phyloP scores from a whole-genome alignment of 345 rosid species.

The Syzygium aqueum region DNA sequence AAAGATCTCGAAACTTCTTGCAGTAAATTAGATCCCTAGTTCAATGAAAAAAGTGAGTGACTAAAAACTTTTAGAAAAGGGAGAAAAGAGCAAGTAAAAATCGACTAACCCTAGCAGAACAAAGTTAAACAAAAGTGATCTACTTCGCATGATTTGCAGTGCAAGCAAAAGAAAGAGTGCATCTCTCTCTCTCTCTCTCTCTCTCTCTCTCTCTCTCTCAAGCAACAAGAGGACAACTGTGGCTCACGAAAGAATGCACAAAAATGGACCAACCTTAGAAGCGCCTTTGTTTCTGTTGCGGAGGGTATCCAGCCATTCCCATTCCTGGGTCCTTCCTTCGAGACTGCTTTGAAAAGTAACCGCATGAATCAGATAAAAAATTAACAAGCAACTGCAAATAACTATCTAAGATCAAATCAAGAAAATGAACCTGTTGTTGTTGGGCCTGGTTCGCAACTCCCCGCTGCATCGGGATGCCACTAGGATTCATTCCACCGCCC shows the following conservation, averaged over 20 bases:
- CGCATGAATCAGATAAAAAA: not conserved
- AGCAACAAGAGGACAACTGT: not conserved
- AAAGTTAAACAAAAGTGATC: not conserved
- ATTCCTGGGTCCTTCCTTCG: slow-evolving; percentile 83
- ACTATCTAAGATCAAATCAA: not conserved
- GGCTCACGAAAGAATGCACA: not conserved
- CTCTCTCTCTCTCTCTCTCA: not conserved
- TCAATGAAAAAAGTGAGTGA: not conserved
- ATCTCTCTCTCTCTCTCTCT: rapidly evolving
- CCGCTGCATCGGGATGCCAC: slow-evolving; percentile 63
- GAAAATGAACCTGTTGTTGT: slow-evolving; percentile 32
- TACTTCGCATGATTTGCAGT: not conserved
- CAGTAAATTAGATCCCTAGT: not conserved
- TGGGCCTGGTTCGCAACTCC: slow-evolving; percentile 60
- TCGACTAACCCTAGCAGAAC: not conserved
- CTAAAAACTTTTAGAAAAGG: not conserved
- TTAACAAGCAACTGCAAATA: not conserved
- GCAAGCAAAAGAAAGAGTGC: not conserved
- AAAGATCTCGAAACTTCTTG: not conserved
- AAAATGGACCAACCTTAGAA: slow-evolving; percentile 18
- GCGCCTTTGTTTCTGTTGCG: slow-evolving; percentile 84
- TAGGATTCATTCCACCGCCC: slow-evolving; percentile 72
- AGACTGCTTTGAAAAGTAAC: slow-evolving; percentile 28
- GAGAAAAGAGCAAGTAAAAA: not conserved
- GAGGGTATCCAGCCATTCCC: slow-evolving; percentile 79